Conservation (phyloP, 768 basidiomycete species). For the Sarcomyxa edulis region DNA sequence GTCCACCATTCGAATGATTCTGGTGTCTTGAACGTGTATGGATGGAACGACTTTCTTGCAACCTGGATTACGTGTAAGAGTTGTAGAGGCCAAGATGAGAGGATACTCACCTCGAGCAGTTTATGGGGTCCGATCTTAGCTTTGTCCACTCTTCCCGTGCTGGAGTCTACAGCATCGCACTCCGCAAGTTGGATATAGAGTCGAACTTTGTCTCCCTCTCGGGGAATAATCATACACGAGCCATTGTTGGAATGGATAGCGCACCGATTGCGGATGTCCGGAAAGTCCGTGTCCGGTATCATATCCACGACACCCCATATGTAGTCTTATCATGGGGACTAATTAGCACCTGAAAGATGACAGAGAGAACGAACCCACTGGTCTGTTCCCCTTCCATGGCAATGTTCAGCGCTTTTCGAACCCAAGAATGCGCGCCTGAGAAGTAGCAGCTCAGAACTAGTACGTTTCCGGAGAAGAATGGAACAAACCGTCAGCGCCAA, state of each 20-base stretch:
- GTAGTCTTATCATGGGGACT: conserved; percentile 33
- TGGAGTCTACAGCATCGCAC: conserved; percentile 35
- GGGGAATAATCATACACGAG: conserved; percentile 70
- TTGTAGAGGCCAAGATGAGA: not conserved
- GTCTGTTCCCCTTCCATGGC: conserved; percentile 74
- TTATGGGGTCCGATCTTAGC: conserved; percentile 40
- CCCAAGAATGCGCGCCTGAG: conserved; percentile 79
- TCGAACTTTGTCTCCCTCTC: conserved; percentile 63
- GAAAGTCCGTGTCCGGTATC: conserved; percentile 68
- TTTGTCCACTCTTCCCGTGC: conserved; percentile 50
- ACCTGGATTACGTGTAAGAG: too few relatives aligned
- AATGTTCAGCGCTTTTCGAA: conserved; percentile 61
- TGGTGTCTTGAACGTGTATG: conserved; percentile 45
- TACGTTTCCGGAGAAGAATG: not conserved
- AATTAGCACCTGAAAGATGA: not conserved
- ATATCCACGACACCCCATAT: conserved; percentile 84
- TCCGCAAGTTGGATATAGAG: conserved; percentile 67
- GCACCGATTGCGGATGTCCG: conserved; percentile 63
- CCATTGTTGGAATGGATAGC: conserved; percentile 68
- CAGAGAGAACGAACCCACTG: conserved; percentile 3
- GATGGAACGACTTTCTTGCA: conserved; percentile 49
- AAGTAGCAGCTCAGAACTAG: conserved; percentile 1
- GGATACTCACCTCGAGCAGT: conserved; percentile 43
- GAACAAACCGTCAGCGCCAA: conserved; percentile 64
- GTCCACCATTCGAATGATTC: conserved; percentile 68